These are phyloP conservation scores for Aspergillus heteromorphus DNA, from an alignment of 495 filamentous ascomycete genomes.

Conservation along the genomic window DNA sequence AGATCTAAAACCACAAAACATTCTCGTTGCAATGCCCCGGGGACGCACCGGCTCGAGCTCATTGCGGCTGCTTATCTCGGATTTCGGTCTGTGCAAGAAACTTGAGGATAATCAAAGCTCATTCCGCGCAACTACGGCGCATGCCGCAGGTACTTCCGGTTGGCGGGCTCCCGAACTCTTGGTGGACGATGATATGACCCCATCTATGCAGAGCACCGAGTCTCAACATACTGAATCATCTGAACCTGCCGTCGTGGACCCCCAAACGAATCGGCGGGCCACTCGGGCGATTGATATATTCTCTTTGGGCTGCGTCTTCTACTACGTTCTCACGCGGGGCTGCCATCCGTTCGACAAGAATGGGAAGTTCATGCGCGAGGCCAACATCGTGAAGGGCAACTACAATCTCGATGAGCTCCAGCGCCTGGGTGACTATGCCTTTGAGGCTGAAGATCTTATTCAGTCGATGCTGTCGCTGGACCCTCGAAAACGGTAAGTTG, in stretches of 20 bases:
- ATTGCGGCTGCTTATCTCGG: constrained; percentile 82
- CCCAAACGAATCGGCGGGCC: constrained; percentile 68
- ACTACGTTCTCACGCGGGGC: constrained; percentile 87
- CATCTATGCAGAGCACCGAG: constrained; percentile 23
- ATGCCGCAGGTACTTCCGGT: constrained; percentile 87
- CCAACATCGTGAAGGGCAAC: constrained; percentile 87
- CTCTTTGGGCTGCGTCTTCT: constrained; percentile 91
- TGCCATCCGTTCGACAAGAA: constrained; percentile 92
- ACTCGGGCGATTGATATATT: constrained; percentile 97
- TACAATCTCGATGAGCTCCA: constrained; percentile 68
- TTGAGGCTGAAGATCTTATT: constrained; percentile 83
- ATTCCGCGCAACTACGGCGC: constrained; percentile 87
- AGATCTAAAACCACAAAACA: constrained; percentile 96
- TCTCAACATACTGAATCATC: constrained; percentile 48
- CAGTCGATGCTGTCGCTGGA: constrained; percentile 72
- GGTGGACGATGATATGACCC: constrained; percentile 61
- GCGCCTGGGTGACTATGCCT: constrained; percentile 70
- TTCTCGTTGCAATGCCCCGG: constrained; percentile 63
- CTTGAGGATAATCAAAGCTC: constrained; percentile 94
- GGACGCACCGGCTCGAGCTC: constrained; percentile 29
- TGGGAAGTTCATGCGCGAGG: constrained; percentile 88
- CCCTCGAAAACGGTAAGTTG: constrained; percentile 55
- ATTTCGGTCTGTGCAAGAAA: constrained; percentile 97
- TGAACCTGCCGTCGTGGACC: constrained; percentile 56
- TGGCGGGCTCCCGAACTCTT: constrained; percentile 96